Base-by-base conservation (phyloP, 805 yeast genomes). In the Candida khao-thaluensis region DNA sequence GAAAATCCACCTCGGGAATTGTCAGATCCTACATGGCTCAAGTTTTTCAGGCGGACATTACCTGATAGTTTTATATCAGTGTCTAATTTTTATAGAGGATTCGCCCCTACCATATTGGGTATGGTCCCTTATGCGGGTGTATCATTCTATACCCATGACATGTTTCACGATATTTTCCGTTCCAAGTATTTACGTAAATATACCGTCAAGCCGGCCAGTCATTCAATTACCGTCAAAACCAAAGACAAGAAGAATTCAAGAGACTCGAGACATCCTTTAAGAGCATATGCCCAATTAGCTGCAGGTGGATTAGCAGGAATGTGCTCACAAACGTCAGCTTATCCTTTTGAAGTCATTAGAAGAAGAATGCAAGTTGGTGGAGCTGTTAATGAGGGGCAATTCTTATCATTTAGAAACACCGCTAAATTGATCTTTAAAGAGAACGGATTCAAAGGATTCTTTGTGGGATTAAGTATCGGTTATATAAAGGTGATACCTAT, bases 81-180 rank as follows among this genome's bases (percentile, higher is more conserved):
- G 9, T 64, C 77, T 37, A 91, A 90, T 64, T 93, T 90, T 60
- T 93, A 91, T 64, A 73, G 97, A 42, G 99, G 99, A 2, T 93
- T 91, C 61, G 77, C 85, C 6, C 96, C 99, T 14, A 93, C 99
- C 0, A 81, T 93, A 31, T 53, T 90, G 28, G 99, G 99, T 8
- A 90, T 93, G 95, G 72, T 93, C 16, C 99, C 99, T 1, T 93
- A 93, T 58, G 99, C 99, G 1, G 99, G 99, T 8, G 97, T 91
- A 3, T 86, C 96, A 3, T 93, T 93, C 55, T 85, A 89, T 64
- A 85, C 96, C 3, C 98, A 93, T 62, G 99, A 93, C 64, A 59
- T 81, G 41, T 71, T 90, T 42, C 98, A 91, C 62, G 99, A 93
- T 62, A 53, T 90, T 1, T 78, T 93, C 55, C 71, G 96, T 45